Evolutionary conservation across 2,329 filamentous ascomycete genomes (phyloP), one percentile per base, ranked within the genome.

Genomic region (Rhynchosporium agropyri): DNA sequence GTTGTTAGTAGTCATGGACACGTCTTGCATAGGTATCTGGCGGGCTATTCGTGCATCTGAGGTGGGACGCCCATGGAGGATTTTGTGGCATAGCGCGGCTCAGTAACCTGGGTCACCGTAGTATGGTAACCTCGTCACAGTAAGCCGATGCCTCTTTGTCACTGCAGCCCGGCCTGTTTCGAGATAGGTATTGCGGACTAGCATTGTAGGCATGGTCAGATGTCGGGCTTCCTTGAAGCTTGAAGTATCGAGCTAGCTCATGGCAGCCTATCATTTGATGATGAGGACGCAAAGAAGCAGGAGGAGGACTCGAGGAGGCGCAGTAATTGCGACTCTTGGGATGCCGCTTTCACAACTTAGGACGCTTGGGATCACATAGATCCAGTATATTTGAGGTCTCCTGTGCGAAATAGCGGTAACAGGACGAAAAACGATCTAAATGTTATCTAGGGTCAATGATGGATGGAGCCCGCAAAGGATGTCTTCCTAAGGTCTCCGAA

Each of bases 1-100:
- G 51, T 42, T 40, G 48, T 9, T 56, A 29, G 38, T 55, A 46
- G 43, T 45, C 15, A 61, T 57, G 49, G 43, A 61, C 54, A 58
- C 46, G 48, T 54, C 54, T 54, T 29, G 36, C 31, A 61, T 26
- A 20, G 20, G 20, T 20, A 40, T 43, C 46, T 50, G 15, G 31
- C 45, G 49, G 33, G 13, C 40, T 49, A 55, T 56, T 60, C 42
- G 31, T 48, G 54, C 54, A 15, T 56, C 15, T 57, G 54, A 45
- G 33, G 31, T 29, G 38, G 26, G 15, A 29, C 13, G 2, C 29
- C 12, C 15, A 6, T n/a, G 13, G 10, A 4, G 5, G 12, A 28
- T 33, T 57, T 55, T 20, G 29, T 26, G 26, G 45, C 20, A 29
- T 15, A 36, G 38, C n/a, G n/a, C 15, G 20, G 36, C 6, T 26